A percentile compares a stretch with the other conserved stretches of the same genome.
phyloP scores from a whole-genome alignment of 2,329 filamentous ascomycete species.

The Verticillium nubilum region DNA sequence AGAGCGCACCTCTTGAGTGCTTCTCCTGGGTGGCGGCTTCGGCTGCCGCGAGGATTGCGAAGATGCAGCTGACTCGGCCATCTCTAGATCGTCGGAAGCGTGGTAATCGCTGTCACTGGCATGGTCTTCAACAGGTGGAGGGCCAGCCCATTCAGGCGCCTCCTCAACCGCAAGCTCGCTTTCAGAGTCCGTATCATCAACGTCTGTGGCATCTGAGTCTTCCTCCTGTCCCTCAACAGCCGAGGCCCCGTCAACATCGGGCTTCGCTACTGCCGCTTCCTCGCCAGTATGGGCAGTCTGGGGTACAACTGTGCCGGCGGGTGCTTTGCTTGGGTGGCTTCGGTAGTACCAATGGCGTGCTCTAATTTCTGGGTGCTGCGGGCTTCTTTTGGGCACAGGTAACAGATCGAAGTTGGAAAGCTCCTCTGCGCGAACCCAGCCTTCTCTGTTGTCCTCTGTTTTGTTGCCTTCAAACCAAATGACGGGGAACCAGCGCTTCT shows the following conservation, averaged over 20 bases:
- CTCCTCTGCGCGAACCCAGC: not conserved
- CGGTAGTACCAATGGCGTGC: not conserved
- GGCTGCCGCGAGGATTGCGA: not conserved
- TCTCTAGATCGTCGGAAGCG: constrained; percentile 9
- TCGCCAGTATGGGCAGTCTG: not conserved
- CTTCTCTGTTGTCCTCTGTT: not conserved
- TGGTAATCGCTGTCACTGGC: constrained; percentile 6
- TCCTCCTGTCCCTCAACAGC: not conserved
- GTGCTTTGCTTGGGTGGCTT: not conserved
- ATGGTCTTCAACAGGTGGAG: not conserved
- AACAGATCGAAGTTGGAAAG: not conserved
- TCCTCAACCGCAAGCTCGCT: not conserved
- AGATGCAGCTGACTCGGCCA: not conserved
- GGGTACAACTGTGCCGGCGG: not conserved
- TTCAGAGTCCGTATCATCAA: not conserved
- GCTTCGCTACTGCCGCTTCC: not conserved
- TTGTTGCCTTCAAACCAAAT: constrained; percentile 15
- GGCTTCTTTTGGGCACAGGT: not conserved
- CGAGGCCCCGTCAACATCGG: not conserved
- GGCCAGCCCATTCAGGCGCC: not conserved
- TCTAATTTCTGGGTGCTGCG: not conserved
- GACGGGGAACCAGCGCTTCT: constrained; percentile 11
- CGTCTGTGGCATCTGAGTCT: not conserved
- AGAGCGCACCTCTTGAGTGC: constrained; percentile 10
- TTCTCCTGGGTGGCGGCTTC: not conserved